Conservation (phyloP, 305 asterid genomes). For the Ajuga reptans region DNA sequence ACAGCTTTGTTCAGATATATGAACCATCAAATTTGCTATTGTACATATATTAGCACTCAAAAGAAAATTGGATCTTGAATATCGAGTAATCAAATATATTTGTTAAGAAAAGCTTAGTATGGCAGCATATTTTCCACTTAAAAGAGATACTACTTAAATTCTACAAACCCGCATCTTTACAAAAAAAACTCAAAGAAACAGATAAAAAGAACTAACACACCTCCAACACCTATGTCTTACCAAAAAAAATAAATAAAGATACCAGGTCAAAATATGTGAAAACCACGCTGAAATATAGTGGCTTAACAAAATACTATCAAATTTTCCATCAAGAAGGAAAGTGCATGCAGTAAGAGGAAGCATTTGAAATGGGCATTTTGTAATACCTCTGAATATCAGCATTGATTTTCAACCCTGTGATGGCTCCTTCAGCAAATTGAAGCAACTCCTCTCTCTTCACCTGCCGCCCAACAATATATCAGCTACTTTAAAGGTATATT, state of each 20-base stretch:
- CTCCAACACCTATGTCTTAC: neutral
- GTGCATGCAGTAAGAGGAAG: constrained; percentile 4
- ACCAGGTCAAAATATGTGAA: constrained; percentile 17
- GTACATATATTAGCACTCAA: neutral
- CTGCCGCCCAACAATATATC: constrained; percentile 35
- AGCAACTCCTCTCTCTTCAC: constrained; percentile 95
- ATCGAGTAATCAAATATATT: neutral
- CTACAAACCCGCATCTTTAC: neutral
- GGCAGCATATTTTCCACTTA: constrained; percentile 4
- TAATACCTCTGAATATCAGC: constrained; percentile 72
- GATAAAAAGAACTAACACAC: neutral
- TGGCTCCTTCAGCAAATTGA: constrained; percentile 93
- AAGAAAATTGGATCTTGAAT: constrained; percentile 4
- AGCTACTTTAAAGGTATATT: constrained; percentile 22
- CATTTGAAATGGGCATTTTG: constrained; percentile 17
- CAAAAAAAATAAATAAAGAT: neutral
- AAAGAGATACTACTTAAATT: neutral
- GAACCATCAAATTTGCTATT: neutral
- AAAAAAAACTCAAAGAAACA: neutral
- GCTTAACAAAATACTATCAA: constrained; percentile 8
- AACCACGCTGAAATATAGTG: neutral
- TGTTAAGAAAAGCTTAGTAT: neutral
- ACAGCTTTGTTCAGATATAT: neutral
- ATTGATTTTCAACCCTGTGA: constrained; percentile 86
- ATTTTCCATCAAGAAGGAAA: neutral